Evolutionary conservation across 2,329 filamentous ascomycete genomes (phyloP).

Genomic region (Trichoderma polysporum): DNA sequence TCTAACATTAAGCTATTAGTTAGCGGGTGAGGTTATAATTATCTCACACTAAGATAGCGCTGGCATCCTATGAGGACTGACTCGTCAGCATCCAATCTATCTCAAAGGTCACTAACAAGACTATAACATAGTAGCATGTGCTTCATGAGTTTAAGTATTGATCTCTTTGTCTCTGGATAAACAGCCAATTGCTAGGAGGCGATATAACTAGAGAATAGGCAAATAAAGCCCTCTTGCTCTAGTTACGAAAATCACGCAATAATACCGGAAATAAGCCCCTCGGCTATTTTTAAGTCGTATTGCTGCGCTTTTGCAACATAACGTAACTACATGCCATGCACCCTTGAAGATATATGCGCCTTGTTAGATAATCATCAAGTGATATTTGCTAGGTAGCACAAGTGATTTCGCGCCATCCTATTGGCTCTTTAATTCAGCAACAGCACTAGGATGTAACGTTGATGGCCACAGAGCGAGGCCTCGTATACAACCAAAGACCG

Average conservation of each 20-base stretch:
- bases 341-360: neutral
- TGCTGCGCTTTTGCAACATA: too few relatives aligned
- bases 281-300: too few relatives aligned
- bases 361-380: neutral
- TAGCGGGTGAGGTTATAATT: neutral
- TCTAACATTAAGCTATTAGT: neutral
- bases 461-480: neutral
- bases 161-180: neutral
- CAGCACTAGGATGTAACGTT: neutral
- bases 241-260: too few relatives aligned
- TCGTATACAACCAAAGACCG: neutral
- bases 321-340: too few relatives aligned
- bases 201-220: too few relatives aligned
- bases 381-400: neutral
- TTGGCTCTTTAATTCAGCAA: neutral
- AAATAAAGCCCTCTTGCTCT: too few relatives aligned
- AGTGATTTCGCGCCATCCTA: neutral
- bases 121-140: neutral
- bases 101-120: neutral
- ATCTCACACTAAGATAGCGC: neutral
- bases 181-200: too few relatives aligned
- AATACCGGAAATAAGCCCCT: too few relatives aligned
- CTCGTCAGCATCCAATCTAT: neutral
- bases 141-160: neutral
- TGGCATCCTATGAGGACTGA: neutral